Evolutionary conservation across 768 basidiomycete species (phyloP).

Genomic region (Mycena polygramma): DNA sequence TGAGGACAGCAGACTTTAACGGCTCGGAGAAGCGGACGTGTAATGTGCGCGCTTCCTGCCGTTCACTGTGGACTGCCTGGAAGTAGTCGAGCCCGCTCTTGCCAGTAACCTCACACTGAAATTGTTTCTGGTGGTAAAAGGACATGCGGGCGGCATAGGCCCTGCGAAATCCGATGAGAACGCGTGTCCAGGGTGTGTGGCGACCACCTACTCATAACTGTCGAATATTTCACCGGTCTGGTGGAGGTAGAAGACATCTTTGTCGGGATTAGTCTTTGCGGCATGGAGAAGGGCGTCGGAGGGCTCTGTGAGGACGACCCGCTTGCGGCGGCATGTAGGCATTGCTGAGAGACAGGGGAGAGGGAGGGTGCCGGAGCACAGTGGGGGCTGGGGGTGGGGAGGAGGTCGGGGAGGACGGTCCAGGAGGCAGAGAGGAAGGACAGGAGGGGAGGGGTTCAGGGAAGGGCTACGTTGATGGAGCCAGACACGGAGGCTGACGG

Average conservation of each 20-base stretch:
- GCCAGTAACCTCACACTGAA: conserved; percentile 97
- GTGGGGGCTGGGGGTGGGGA: conserved; percentile 32
- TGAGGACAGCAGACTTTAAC: conserved; percentile 92
- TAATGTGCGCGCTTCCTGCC: conserved; percentile 88
- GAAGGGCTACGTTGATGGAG: neutral
- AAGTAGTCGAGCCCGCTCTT: conserved; percentile 96
- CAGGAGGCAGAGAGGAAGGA: conserved; percentile 42
- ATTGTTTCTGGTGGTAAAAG: conserved; percentile 94
- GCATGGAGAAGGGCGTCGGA: conserved; percentile 77
- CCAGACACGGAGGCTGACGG: too few relatives aligned
- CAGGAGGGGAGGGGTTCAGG: conserved; percentile 57
- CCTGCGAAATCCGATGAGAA: conserved; percentile 48
- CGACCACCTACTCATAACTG: conserved; percentile 86
- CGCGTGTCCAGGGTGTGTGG: conserved; percentile 43
- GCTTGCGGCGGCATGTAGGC: conserved; percentile 92
- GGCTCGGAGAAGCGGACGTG: conserved; percentile 93
- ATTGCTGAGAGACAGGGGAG: conserved; percentile 55
- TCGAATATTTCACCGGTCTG: conserved; percentile 98
- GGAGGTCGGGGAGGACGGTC: conserved; percentile 32
- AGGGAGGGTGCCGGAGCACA: conserved; percentile 32
- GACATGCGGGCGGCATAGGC: conserved; percentile 93
- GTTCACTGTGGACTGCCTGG: conserved; percentile 92
- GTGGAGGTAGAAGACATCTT: conserved; percentile 90
- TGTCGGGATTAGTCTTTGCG: conserved; percentile 72
- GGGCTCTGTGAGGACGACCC: conserved; percentile 90